phyloP scores from a whole-genome alignment of 495 filamentous ascomycete genomes.

The Neurospora tetrasperma region DNA sequence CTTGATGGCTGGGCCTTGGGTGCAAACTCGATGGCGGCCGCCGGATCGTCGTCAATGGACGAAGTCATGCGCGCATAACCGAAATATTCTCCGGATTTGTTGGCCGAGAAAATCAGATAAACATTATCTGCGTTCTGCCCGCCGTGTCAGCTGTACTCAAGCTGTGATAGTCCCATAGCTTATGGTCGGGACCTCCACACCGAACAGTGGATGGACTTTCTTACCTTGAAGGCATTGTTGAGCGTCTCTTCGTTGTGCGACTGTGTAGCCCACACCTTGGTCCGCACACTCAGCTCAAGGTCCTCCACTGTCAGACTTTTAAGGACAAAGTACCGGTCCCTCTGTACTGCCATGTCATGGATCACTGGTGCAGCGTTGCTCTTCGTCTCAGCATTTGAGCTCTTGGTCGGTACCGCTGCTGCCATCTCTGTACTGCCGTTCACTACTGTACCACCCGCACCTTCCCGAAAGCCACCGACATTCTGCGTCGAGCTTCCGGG shows the following conservation, averaged over 20 bases:
- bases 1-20: conserved; percentile 47
- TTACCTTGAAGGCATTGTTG: conserved; percentile 78
- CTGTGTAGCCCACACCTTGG: conserved; percentile 89
- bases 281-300: conserved; percentile 79
- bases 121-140: conserved; percentile 71
- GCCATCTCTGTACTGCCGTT: not conserved
- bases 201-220: conserved; percentile 12
- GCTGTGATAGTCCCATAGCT: conserved; percentile 9
- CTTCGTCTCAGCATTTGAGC: conserved; percentile 14
- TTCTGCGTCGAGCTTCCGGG: conserved; percentile 11
- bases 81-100: conserved; percentile 97
- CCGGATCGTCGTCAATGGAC: conserved; percentile 65
- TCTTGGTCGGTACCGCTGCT: not conserved
- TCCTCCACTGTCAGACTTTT: conserved; percentile 96
- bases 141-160: not conserved
- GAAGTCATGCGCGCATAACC: conserved; percentile 92
- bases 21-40: conserved; percentile 54
- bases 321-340: conserved; percentile 80
- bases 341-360: conserved; percentile 21
- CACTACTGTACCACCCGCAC: not conserved
- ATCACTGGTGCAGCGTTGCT: conserved; percentile 3
- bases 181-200: not conserved
- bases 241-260: conserved; percentile 78
- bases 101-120: conserved; percentile 94
- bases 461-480: conserved; percentile 2